phyloP scores from a whole-genome alignment of 2,329 filamentous ascomycete genomes.

The Coniella vitis region DNA sequence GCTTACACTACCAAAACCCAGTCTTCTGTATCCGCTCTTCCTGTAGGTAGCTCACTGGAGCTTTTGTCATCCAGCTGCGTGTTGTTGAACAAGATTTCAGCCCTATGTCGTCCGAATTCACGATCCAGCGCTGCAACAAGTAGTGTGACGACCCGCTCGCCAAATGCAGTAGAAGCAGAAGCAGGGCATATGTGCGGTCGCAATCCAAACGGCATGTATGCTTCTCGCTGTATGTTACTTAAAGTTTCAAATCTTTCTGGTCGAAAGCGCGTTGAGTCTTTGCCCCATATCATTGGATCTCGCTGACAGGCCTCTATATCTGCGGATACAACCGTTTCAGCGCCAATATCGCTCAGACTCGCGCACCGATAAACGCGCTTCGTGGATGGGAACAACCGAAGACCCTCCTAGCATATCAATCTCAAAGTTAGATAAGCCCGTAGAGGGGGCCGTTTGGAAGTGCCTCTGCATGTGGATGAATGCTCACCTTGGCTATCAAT shows the following conservation, averaged over 20 bases:
- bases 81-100: background rate
- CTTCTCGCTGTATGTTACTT: background rate
- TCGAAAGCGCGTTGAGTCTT: background rate
- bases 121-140: background rate
- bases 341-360: background rate
- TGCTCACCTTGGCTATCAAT: background rate
- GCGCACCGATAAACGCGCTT: background rate
- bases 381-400: background rate
- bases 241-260: background rate
- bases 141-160: background rate
- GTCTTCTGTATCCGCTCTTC: background rate
- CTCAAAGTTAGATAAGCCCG: too few relatives aligned
- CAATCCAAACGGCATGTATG: background rate
- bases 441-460: too few relatives aligned
- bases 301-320: background rate
- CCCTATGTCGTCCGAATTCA: background rate
- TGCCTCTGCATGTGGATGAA: background rate
- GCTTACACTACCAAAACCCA: background rate
- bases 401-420: background rate
- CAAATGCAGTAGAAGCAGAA: background rate
- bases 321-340: background rate
- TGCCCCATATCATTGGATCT: background rate
- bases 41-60: background rate
- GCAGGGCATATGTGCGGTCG: background rate
- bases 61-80: background rate